Evolutionary conservation across 1,284 basidiomycete genomes (phyloP).

Genomic region (Jaminaea rosea): DNA sequence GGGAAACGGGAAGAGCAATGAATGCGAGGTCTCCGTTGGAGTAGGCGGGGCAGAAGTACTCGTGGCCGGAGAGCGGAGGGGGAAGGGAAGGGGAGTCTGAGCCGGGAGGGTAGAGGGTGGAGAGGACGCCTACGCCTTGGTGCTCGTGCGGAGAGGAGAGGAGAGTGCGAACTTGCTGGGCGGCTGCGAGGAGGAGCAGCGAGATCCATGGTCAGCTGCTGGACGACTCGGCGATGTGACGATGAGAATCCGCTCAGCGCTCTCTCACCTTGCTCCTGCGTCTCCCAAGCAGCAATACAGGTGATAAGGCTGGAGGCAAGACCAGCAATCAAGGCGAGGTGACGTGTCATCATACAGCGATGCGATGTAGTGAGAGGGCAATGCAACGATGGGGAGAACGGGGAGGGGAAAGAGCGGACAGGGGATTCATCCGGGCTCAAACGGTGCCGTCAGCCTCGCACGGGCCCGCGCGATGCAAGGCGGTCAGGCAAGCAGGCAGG

Average conservation of each 20-base stretch:
- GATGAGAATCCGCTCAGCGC: background rate
- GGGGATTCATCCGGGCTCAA: too few relatives aligned
- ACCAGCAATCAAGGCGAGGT: too few relatives aligned
- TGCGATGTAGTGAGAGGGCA: too few relatives aligned
- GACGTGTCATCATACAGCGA: too few relatives aligned
- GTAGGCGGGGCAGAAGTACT: constrained; percentile 43
- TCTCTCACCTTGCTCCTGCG: background rate
- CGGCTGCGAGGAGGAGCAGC: background rate
- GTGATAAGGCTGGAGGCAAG: too few relatives aligned
- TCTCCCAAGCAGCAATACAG: background rate
- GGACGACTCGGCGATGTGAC: background rate
- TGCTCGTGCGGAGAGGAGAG: background rate
- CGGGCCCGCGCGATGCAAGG: too few relatives aligned
- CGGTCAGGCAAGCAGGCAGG: too few relatives aligned
- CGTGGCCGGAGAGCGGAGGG: constrained; percentile 16
- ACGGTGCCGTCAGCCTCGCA: too few relatives aligned
- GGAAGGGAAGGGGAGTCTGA: too few relatives aligned
- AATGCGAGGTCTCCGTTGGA: constrained; percentile 35
- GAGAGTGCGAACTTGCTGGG: background rate
- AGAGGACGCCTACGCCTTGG: background rate
- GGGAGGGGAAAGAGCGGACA: too few relatives aligned
- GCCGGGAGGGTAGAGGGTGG: background rate
- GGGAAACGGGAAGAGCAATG: constrained; percentile 40
- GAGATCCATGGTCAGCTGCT: background rate
- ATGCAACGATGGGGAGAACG: too few relatives aligned